A percentile compares a stretch with the other conserved stretches of the same genome.
Conservation (phyloP, 306 rosid genomes). For the Cucumis hystrix region DNA sequence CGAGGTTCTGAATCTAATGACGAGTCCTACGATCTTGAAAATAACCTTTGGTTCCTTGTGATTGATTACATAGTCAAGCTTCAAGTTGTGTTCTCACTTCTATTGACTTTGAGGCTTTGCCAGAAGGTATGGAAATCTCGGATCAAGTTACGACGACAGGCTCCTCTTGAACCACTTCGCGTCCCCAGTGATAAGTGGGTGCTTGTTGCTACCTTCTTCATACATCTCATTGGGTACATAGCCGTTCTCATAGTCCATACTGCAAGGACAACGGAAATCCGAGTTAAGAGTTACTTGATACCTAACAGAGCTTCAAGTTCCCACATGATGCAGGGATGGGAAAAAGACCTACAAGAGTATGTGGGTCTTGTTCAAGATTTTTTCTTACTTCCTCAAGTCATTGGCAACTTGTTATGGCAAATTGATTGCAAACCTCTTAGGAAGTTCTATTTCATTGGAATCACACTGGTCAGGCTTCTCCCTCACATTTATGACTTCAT, state of each 20-base stretch:
- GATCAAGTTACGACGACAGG: slow-evolving; percentile 39
- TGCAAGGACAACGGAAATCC: slow-evolving; percentile 25
- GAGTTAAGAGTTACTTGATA: slow-evolving; percentile 11
- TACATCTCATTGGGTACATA: slow-evolving; percentile 51
- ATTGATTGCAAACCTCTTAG: slow-evolving; percentile 57
- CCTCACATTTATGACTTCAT: slow-evolving; percentile 73
- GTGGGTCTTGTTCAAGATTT: slow-evolving; percentile 82
- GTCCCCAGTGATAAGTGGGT: slow-evolving; percentile 64
- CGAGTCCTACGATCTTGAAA: slow-evolving; percentile 34
- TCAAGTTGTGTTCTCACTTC: slow-evolving; percentile 48
- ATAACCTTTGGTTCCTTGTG: slow-evolving; percentile 39
- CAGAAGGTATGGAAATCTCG: slow-evolving; percentile 95
- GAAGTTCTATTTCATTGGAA: slow-evolving; percentile 65
- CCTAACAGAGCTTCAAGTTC: slow-evolving; percentile 29
- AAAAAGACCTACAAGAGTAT: slow-evolving; percentile 58
- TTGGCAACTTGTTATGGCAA: slow-evolving; percentile 83
- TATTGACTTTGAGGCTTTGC: slow-evolving; percentile 64
- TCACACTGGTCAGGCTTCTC: slow-evolving; percentile 66
- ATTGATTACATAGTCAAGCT: slow-evolving; percentile 70
- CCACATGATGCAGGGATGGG: slow-evolving; percentile 34
- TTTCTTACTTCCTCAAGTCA: slow-evolving; percentile 71
- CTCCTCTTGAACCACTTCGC: slow-evolving; percentile 40
- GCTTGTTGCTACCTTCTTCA: slow-evolving; percentile 27
- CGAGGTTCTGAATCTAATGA: slow-evolving; percentile 32
- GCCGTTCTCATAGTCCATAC: slow-evolving; percentile 40